Evolutionary conservation across 768 basidiomycete species (phyloP).

Genomic region (Rhizopogon roseolus): DNA sequence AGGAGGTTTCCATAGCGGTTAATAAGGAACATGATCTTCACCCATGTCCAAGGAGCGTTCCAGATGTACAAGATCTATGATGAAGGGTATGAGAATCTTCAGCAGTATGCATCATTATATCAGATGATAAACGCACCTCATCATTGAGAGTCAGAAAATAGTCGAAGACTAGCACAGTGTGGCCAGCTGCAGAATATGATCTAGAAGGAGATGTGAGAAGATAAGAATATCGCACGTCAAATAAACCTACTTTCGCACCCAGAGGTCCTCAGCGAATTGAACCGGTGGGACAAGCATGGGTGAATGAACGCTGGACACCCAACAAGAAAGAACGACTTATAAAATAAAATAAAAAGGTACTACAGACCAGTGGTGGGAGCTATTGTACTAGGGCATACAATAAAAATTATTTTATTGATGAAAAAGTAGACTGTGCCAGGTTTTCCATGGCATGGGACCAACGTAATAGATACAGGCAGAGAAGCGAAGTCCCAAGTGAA

Average conservation of each 20-base stretch:
- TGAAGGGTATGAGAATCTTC: slow-evolving; percentile 2
- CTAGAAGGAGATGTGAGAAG: slow-evolving; percentile 2
- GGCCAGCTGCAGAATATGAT: slow-evolving; percentile 10
- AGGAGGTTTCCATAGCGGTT: slow-evolving; percentile 14
- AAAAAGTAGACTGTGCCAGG: no score
- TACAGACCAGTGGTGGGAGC: no score
- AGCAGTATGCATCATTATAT: slow-evolving; percentile 12
- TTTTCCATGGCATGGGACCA: background rate
- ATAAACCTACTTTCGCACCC: background rate
- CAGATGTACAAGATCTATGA: slow-evolving; percentile 7
- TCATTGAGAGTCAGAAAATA: slow-evolving; percentile 20
- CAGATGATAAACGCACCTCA: slow-evolving; percentile 13
- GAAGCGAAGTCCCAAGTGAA: background rate
- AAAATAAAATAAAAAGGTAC: background rate
- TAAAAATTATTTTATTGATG: no score
- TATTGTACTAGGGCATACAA: no score
- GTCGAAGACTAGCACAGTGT: slow-evolving; percentile 19
- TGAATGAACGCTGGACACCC: background rate
- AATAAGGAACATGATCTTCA: slow-evolving; percentile 14
- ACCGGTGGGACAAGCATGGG: background rate
- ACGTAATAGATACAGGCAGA: background rate
- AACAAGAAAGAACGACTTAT: background rate
- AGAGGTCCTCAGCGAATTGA: background rate
- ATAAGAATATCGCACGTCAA: no score
- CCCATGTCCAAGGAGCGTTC: slow-evolving; percentile 7